Evolutionary conservation across 805 yeast genomes (phyloP).

Genomic region (Wickerhamiella dianesei): DNA sequence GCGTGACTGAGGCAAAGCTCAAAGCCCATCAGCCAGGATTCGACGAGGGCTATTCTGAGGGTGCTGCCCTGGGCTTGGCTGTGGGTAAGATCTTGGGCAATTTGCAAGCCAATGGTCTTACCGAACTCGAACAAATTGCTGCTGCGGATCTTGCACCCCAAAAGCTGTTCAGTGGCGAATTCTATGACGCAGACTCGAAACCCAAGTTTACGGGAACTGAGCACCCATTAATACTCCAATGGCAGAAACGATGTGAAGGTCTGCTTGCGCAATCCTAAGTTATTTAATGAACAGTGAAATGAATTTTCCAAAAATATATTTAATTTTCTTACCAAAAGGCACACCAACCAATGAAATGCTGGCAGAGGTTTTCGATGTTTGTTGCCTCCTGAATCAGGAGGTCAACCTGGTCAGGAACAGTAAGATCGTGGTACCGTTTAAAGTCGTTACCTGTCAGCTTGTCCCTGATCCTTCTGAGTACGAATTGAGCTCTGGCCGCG

Average conservation of each 20-base stretch:
- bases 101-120: conserved; percentile 30
- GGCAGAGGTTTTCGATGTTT: conserved; percentile 87
- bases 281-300: too few species aligned
- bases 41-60: conserved; percentile 63
- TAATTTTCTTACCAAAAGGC: conserved; percentile 37
- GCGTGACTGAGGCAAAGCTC: conserved; percentile 57
- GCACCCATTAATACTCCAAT: conserved; percentile 33
- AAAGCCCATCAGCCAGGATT: conserved; percentile 63
- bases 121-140: conserved; percentile 23
- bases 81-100: conserved; percentile 54
- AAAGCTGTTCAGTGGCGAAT: conserved; percentile 40
- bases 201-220: conserved; percentile 19
- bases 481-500: conserved; percentile 82
- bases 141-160: conserved; percentile 42
- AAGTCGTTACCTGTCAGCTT: conserved; percentile 92
- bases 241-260: conserved; percentile 27
- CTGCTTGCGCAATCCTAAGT: background rate
- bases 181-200: conserved; percentile 34
- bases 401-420: conserved; percentile 84
- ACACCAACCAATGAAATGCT: conserved; percentile 98
- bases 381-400: conserved; percentile 91
- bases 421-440: conserved; percentile 51
- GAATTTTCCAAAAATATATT: background rate
- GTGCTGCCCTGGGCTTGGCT: conserved; percentile 52
- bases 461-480: conserved; percentile 77